These are phyloP conservation scores for Lanmaoa rubissima DNA, from an alignment of 768 basidiomycete genomes.

Conservation along the genomic window DNA sequence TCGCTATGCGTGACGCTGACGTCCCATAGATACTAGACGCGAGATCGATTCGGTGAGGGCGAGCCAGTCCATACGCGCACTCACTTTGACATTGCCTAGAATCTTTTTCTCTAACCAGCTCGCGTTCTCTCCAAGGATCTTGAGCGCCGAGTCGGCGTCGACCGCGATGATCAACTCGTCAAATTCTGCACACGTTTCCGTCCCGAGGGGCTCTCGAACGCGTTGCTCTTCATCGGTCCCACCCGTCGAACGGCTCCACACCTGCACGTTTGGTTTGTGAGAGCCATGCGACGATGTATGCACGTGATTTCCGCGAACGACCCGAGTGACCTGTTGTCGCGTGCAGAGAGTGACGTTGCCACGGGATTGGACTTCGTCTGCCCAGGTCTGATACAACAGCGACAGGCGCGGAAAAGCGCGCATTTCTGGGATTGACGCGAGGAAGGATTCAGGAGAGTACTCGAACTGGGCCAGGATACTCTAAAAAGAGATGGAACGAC, in stretches of 20 bases:
- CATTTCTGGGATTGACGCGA: constrained; percentile 9
- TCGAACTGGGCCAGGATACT: background rate
- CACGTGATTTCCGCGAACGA: background rate
- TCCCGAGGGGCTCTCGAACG: background rate
- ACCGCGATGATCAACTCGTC: constrained; percentile 7
- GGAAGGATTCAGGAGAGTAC: constrained; percentile 9
- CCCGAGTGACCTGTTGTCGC: background rate
- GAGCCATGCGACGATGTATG: background rate
- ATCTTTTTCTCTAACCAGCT: background rate
- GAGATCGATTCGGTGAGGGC: background rate
- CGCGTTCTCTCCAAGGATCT: background rate
- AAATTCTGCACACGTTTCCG: background rate
- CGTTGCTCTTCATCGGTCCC: background rate
- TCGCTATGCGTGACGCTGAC: background rate
- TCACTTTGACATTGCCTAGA: background rate
- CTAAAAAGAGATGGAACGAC: background rate
- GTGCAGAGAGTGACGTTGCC: background rate
- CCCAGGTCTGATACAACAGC: background rate
- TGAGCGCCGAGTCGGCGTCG: constrained; percentile 9
- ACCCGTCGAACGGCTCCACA: constrained; percentile 1
- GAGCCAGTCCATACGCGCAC: background rate
- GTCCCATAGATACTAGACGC: background rate
- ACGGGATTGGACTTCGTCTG: constrained; percentile 2
- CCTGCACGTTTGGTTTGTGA: background rate
- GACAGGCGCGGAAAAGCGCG: constrained; percentile 6